Evolutionary conservation across 495 filamentous ascomycete genomes (phyloP).

Genomic region (Xylaria nigripes): DNA sequence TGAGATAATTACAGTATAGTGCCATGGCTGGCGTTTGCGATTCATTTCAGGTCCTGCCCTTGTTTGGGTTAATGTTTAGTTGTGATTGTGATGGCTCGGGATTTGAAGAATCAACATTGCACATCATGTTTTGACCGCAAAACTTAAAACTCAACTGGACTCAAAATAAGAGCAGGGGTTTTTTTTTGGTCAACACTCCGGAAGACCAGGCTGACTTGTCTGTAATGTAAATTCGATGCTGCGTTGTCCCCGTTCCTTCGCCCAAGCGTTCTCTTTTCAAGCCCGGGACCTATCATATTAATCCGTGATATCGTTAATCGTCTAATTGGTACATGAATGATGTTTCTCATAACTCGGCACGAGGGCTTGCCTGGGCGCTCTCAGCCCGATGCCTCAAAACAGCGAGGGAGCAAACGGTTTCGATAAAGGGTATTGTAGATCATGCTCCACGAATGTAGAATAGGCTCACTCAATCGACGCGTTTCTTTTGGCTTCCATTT

Average conservation of each 20-base stretch:
- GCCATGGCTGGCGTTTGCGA: neutral
- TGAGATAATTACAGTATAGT: too few species aligned
- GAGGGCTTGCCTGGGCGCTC: slow-evolving; percentile 1
- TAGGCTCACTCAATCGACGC: slow-evolving; percentile 26
- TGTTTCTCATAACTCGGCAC: neutral
- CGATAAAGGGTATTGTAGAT: slow-evolving; percentile 19
- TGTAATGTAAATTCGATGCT: neutral
- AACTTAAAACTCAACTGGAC: too few species aligned
- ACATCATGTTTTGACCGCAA: too few species aligned
- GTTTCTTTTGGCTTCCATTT: slow-evolving; percentile 29
- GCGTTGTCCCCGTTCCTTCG: neutral
- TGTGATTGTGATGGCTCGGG: neutral
- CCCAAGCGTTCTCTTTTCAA: neutral
- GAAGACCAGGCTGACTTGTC: neutral
- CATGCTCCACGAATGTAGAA: slow-evolving; percentile 2
- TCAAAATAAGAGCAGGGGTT: neutral
- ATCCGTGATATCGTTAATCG: slow-evolving; percentile 14
- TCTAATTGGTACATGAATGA: slow-evolving; percentile 12
- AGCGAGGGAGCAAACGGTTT: slow-evolving; percentile 6
- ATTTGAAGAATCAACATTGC: neutral
- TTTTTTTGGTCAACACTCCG: neutral
- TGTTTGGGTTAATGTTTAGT: neutral
- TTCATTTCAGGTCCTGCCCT: neutral
- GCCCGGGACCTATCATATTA: neutral
- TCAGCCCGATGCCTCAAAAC: neutral